phyloP scores from a whole-genome alignment of 345 rosid genomes.

The Kernera saxatilis region DNA sequence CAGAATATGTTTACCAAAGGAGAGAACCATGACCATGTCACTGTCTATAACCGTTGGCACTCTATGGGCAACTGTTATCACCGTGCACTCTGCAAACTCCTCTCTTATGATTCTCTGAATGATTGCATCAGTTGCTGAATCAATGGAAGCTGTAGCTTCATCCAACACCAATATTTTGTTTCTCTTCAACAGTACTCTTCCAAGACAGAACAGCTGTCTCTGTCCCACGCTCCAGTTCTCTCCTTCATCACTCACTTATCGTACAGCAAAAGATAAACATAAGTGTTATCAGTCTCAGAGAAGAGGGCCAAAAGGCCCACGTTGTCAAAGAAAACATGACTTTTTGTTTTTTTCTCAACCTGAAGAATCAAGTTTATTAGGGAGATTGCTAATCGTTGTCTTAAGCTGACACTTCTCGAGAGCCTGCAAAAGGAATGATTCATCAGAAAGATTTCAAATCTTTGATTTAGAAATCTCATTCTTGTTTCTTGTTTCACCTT shows the following conservation, averaged over 20 bases:
- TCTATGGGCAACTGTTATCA: conserved; percentile 72
- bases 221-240: conserved; percentile 86
- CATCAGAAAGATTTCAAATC: not conserved
- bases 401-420: conserved; percentile 77
- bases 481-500: conserved; percentile 36
- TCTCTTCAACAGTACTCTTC: conserved; percentile 61
- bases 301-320: not conserved
- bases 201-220: conserved; percentile 68
- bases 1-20: conserved; percentile 40
- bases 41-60: conserved; percentile 71
- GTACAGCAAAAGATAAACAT: not conserved
- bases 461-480: not conserved
- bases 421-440: conserved; percentile 37
- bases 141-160: conserved; percentile 73
- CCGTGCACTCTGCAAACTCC: conserved; percentile 61
- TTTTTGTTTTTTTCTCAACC: conserved; percentile 16
- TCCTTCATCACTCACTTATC: conserved; percentile 69
- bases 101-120: conserved; percentile 59
- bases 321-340: not conserved
- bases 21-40: conserved; percentile 86
- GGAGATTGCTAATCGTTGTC: conserved; percentile 47
- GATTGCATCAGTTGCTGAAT: conserved; percentile 64
- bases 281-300: not conserved
- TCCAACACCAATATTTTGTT: conserved; percentile 60
- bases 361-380: conserved; percentile 59